phyloP scores from a whole-genome alignment of 73 alveolate genomes.

The Tetrahymena thermophila region DNA sequence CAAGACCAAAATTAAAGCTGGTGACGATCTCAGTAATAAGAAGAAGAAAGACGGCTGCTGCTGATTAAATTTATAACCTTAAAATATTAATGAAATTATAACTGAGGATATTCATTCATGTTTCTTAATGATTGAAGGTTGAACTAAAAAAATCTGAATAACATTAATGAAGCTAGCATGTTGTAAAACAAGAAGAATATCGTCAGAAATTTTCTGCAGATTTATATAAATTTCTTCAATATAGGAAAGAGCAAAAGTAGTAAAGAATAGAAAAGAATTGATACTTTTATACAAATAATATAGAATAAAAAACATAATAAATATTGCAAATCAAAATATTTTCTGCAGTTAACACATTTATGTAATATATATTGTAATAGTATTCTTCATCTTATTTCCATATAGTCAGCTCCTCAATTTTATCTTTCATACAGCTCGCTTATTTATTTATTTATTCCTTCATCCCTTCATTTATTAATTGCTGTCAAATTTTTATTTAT shows the following conservation, averaged over 20 bases:
- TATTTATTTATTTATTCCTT: no score
- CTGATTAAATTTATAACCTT: slow-evolving; percentile 1
- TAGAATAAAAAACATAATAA: neutral
- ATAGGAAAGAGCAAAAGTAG: neutral
- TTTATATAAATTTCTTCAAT: neutral
- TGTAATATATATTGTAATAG: neutral
- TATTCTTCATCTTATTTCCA: neutral
- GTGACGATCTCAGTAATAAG: neutral
- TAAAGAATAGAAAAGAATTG: neutral
- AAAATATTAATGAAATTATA: neutral
- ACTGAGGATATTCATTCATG: neutral
- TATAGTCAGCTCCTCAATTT: neutral
- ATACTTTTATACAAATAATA: neutral
- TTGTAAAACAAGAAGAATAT: neutral
- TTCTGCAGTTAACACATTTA: neutral
- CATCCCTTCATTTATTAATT: neutral
- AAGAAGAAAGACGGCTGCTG: slow-evolving; percentile 31
- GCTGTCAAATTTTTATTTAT: neutral
- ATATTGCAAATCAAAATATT: neutral
- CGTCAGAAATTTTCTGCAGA: neutral
- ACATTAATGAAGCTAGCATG: neutral
- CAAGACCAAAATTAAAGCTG: slow-evolving; percentile 1
- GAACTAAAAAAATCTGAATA: neutral
- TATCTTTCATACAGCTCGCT: neutral
- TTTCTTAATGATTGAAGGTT: neutral